Conservation (phyloP, 768 basidiomycete genomes). For the Lanmaoa pseudosensibilis region DNA sequence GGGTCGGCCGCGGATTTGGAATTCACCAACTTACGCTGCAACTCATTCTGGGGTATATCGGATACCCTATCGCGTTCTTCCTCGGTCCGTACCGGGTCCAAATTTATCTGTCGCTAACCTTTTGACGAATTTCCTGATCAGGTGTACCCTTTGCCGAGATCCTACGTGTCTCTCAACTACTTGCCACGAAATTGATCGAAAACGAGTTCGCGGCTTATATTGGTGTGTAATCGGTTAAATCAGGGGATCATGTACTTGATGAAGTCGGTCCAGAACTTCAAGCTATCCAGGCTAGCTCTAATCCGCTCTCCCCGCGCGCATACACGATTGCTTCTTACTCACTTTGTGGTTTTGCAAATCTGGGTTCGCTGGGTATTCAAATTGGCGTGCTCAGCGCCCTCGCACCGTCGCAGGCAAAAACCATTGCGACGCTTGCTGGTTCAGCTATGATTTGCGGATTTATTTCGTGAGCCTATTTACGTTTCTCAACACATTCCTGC, state of each 20-base stretch:
- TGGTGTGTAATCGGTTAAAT: constrained; percentile 22
- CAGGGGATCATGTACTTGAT: background rate
- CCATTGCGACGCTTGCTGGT: constrained; percentile 66
- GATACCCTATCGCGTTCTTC: constrained; percentile 87
- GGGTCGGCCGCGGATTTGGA: constrained; percentile 85
- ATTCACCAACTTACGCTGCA: constrained; percentile 81
- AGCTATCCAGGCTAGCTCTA: constrained; percentile 46
- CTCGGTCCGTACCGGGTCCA: constrained; percentile 35
- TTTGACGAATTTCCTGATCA: constrained; percentile 4
- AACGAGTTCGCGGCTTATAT: constrained; percentile 84
- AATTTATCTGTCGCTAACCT: background rate
- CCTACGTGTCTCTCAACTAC: constrained; percentile 72
- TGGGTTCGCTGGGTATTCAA: constrained; percentile 84
- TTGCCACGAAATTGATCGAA: constrained; percentile 84
- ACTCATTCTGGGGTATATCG: constrained; percentile 81
- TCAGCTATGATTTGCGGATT: constrained; percentile 75
- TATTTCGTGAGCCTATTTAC: constrained; percentile 40
- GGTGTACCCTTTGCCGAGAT: constrained; percentile 84
- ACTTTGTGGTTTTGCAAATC: constrained; percentile 89
- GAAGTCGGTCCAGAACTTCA: constrained; percentile 32
- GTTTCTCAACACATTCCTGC: background rate
- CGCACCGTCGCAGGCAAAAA: constrained; percentile 65
- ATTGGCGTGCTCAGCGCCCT: constrained; percentile 72
- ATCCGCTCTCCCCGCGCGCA: constrained; percentile 67
- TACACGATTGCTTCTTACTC: constrained; percentile 85